Percentiles rank a stretch among this genome's conserved stretches.
These are phyloP conservation scores for Arthrobotrys sinensis DNA, from an alignment of 2,329 filamentous ascomycete genomes.

Conservation along the genomic window DNA sequence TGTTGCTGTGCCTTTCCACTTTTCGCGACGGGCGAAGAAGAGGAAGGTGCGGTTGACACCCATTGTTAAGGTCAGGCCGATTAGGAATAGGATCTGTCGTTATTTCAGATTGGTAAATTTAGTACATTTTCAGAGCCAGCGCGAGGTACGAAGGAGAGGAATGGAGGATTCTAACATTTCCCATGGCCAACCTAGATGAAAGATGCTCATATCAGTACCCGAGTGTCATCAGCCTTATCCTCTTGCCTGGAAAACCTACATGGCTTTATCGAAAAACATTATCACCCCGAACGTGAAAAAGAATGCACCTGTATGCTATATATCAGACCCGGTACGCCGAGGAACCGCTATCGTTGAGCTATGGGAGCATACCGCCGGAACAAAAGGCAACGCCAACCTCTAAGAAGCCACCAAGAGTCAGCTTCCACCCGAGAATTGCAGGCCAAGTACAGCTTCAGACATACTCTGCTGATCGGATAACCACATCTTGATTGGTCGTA, in stretches of 20 bases:
- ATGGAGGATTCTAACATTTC: constrained; percentile 78
- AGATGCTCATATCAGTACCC: constrained; percentile 39
- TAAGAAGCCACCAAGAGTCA: constrained; percentile 68
- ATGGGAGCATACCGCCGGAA: constrained; percentile 83
- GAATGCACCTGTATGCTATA: constrained; percentile 77
- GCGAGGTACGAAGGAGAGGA: neutral
- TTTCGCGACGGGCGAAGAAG: constrained; percentile 95
- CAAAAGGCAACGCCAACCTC: constrained; percentile 98
- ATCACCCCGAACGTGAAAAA: constrained; percentile 95
- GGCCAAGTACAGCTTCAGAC: constrained; percentile 66
- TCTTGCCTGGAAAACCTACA: constrained; percentile 73
- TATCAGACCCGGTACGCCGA: constrained; percentile 7
- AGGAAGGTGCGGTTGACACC: constrained; percentile 89
- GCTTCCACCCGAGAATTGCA: constrained; percentile 47
- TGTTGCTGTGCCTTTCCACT: constrained; percentile 89
- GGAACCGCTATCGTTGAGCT: neutral
- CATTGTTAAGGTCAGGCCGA: constrained; percentile 96
- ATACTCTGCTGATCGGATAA: constrained; percentile 94
- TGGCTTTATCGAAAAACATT: constrained; percentile 97
- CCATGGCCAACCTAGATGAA: constrained; percentile 86
- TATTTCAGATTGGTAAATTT: constrained; percentile 46
- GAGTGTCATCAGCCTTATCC: neutral
- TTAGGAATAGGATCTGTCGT: constrained; percentile 91
- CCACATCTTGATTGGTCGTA: constrained; percentile 80
- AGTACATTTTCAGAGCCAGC: constrained; percentile 42